Percentiles rank a stretch among this genome's conserved stretches.
These are phyloP conservation scores for Globisporangium spiculum DNA, from an alignment of 352 stramenopile species.

Conservation along the genomic window DNA sequence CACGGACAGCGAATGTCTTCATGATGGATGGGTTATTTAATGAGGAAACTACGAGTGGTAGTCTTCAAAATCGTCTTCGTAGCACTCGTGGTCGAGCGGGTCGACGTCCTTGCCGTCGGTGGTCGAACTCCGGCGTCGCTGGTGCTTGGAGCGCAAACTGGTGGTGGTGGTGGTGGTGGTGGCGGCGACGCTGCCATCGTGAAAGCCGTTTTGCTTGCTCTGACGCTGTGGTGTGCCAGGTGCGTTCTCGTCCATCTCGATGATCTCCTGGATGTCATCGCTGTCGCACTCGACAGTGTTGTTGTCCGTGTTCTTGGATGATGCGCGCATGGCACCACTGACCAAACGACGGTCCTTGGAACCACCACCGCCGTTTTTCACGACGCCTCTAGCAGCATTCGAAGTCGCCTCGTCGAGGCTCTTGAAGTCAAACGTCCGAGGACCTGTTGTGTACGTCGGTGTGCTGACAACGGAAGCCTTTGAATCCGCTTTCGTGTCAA, in stretches of 20 bases:
- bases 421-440: conserved; percentile 30
- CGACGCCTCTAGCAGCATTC: background rate
- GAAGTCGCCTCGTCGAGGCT: conserved; percentile 10
- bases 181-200: conserved; percentile 5
- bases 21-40: background rate
- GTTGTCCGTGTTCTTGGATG: conserved; percentile 24
- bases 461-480: conserved; percentile 16
- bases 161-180: background rate
- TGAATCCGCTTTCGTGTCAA: conserved; percentile 22
- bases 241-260: conserved; percentile 49
- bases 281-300: conserved; percentile 58
- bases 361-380: background rate
- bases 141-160: conserved; percentile 1
- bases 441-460: conserved; percentile 21
- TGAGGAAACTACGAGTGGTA: conserved; percentile 23
- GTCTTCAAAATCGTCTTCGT: conserved; percentile 84
- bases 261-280: conserved; percentile 82
- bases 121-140: background rate
- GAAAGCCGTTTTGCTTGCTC: conserved; percentile 7
- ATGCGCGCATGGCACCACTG: background rate
- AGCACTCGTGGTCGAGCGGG: conserved; percentile 54
- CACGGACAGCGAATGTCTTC: background rate
- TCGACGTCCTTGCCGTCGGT: conserved; percentile 22
- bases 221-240: conserved; percentile 4
- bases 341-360: conserved; percentile 3